Conservation (phyloP, 129 eudicot genomes). For the Logfia minima region DNA sequence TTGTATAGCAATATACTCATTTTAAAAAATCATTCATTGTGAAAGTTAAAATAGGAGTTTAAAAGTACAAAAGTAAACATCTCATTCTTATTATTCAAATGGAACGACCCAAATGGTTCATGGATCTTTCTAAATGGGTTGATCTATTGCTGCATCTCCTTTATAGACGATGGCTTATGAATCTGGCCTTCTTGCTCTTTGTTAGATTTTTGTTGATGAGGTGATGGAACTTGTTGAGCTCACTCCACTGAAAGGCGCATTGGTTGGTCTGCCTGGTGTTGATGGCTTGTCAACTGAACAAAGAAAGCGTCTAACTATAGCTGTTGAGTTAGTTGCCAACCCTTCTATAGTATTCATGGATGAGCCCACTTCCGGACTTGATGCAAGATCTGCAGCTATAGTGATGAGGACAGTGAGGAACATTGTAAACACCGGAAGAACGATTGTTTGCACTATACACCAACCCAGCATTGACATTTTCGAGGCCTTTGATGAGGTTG, state of each 20-base stretch:
- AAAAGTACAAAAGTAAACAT: too few species aligned
- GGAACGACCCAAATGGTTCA: too few species aligned
- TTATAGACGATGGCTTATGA: constrained; percentile 2
- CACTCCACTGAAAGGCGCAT: constrained; percentile 70
- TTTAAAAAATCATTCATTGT: neutral
- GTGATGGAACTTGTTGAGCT: constrained; percentile 99
- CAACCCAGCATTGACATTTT: constrained; percentile 98
- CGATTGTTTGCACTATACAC: constrained; percentile 95
- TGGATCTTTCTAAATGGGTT: neutral
- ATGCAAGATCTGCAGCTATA: constrained; percentile 97
- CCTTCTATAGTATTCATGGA: constrained; percentile 98
- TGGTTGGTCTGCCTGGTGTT: constrained; percentile 96
- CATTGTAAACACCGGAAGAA: constrained; percentile 90
- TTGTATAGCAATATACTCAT: too few species aligned
- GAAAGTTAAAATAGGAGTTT: too few species aligned
- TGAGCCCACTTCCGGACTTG: constrained; percentile 97
- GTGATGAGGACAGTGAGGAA: constrained; percentile 99
- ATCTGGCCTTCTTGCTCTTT: constrained; percentile 7
- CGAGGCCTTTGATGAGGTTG: constrained; percentile 97
- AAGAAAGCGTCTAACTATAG: constrained; percentile 90
- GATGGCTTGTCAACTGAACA: constrained; percentile 98
- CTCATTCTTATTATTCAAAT: too few species aligned
- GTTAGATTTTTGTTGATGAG: constrained; percentile 93
- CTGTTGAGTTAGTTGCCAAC: constrained; percentile 95
- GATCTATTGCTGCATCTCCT: constrained; percentile 8